phyloP scores from a whole-genome alignment of 305 asterid species.

The Solanum hybrid region DNA sequence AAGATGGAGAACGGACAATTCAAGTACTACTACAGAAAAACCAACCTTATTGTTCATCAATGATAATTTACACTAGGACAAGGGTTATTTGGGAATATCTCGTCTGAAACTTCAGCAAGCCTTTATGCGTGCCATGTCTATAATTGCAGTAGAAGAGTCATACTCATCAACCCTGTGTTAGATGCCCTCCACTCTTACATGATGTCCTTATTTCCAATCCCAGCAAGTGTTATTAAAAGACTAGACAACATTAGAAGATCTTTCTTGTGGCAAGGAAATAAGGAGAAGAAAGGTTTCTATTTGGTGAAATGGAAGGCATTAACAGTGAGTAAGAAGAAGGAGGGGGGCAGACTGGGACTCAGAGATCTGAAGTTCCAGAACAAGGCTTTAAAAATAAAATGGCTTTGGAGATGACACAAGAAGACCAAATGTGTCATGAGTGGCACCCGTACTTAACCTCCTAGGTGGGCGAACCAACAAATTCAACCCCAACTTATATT shows the following conservation, averaged over 20 bases:
- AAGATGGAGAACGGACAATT: neutral
- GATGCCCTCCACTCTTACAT: neutral
- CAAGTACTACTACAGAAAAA: neutral
- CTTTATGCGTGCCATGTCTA: neutral
- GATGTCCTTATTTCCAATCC: neutral
- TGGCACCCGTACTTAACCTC: neutral
- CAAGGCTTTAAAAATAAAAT: neutral
- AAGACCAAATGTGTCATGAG: neutral
- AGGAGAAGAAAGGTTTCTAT: neutral
- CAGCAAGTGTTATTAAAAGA: neutral
- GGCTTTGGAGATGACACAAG: neutral
- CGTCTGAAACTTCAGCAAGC: neutral
- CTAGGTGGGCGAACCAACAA: neutral
- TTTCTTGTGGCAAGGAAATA: neutral
- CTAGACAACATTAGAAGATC: neutral
- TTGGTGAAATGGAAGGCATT: neutral
- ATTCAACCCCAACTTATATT: neutral
- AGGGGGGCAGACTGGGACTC: neutral
- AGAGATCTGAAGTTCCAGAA: neutral
- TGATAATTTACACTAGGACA: neutral
- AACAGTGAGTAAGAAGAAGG: neutral
- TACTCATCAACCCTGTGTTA: neutral
- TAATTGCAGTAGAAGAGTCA: neutral
- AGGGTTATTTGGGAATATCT: neutral
- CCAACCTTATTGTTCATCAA: neutral